phyloP scores from a whole-genome alignment of 257 asterid genomes.

The Plantago ovata region DNA sequence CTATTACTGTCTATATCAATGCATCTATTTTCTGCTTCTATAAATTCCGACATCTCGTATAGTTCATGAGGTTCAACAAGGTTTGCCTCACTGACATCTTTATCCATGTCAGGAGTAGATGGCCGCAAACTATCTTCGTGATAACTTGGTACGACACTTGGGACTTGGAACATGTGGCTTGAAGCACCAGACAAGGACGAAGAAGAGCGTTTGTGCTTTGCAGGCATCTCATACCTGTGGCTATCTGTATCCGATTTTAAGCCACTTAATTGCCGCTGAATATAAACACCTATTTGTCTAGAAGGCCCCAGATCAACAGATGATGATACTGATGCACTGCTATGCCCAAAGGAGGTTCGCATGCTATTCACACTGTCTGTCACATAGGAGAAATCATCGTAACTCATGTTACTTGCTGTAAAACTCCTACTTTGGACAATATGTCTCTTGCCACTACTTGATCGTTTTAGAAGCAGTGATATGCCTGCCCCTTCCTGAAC shows the following conservation, averaged over 20 bases:
- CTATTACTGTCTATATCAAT: conserved; percentile 42
- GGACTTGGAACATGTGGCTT: conserved; percentile 46
- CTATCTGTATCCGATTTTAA: conserved; percentile 60
- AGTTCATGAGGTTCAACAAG: conserved; percentile 33
- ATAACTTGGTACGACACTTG: conserved; percentile 43
- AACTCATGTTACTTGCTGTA: conserved; percentile 64
- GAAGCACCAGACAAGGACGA: conserved; percentile 81
- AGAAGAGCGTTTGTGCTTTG: conserved; percentile 60
- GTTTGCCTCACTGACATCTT: conserved; percentile 30
- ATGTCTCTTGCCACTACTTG: conserved; percentile 53
- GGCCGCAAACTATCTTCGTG: conserved; percentile 44
- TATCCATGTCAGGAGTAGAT: conserved; percentile 34
- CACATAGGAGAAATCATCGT: conserved; percentile 72
- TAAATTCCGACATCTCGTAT: conserved; percentile 38
- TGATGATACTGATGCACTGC: conserved; percentile 73
- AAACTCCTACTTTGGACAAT: conserved; percentile 73
- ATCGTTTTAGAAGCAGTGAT: conserved; percentile 60
- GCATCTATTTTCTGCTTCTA: conserved; percentile 44
- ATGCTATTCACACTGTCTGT: conserved; percentile 65
- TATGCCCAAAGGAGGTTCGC: conserved; percentile 75
- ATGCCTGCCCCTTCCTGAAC: conserved; percentile 69
- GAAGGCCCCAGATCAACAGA: conserved; percentile 74
- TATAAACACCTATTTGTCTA: conserved; percentile 47
- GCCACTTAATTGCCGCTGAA: conserved; percentile 66
- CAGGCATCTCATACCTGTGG: conserved; percentile 45